Conservation (phyloP, 495 filamentous ascomycete genomes). For the Aspergillus ellipticus region DNA sequence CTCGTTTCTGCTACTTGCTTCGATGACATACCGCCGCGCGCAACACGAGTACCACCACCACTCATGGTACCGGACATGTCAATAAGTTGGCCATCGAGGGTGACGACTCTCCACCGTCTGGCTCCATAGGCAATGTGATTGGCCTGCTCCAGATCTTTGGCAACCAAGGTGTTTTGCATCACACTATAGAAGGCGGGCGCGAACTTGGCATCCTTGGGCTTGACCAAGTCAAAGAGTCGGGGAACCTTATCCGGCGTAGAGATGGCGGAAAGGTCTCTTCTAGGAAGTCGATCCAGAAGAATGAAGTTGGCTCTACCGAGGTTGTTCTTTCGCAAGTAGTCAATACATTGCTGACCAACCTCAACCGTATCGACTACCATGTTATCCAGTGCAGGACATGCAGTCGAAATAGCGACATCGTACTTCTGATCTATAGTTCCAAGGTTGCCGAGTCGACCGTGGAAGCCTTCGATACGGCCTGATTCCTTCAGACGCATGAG, state of each 20-base stretch:
- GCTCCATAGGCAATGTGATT: constrained; percentile 95
- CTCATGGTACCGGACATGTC: constrained; percentile 98
- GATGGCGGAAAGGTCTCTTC: constrained; percentile 69
- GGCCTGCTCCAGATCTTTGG: constrained; percentile 86
- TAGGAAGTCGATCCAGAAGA: constrained; percentile 79
- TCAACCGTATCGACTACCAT: constrained; percentile 95
- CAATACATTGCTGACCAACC: constrained; percentile 93
- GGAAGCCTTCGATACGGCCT: constrained; percentile 93
- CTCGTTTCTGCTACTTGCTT: constrained; percentile 81
- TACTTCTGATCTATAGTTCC: constrained; percentile 94
- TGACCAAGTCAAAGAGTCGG: constrained; percentile 87
- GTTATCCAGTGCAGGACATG: constrained; percentile 86
- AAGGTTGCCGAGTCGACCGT: constrained; percentile 90
- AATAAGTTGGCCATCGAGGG: constrained; percentile 89
- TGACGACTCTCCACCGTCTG: constrained; percentile 91
- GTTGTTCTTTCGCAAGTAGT: constrained; percentile 95
- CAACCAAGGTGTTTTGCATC: constrained; percentile 89
- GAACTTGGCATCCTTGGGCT: constrained; percentile 81
- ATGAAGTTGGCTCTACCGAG: constrained; percentile 97
- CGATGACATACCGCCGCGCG: constrained; percentile 90
- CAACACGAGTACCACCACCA: constrained; percentile 85
- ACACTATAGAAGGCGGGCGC: constrained; percentile 91
- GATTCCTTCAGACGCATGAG: constrained; percentile 95
- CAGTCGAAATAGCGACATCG: constrained; percentile 95
- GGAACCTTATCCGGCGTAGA: constrained; percentile 90